phyloP scores from a whole-genome alignment of 768 basidiomycete species.

The Amanita pallidorosea region DNA sequence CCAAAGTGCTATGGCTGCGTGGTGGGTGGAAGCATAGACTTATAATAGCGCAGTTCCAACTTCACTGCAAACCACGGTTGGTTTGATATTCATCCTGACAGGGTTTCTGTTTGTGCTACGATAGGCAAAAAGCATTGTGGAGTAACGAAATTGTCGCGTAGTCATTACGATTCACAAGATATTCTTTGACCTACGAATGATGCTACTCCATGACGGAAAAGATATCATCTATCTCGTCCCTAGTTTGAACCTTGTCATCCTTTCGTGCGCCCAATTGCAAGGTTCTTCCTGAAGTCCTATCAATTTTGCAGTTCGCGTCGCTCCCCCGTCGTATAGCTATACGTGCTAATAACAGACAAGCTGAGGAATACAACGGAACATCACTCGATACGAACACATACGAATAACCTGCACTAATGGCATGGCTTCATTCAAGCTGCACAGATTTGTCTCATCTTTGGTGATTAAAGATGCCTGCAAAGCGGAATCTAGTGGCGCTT shows the following conservation, averaged over 20 bases:
- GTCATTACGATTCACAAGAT: not conserved
- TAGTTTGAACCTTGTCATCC: conserved; percentile 24
- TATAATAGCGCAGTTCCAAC: conserved; percentile 39
- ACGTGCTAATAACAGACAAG: not conserved
- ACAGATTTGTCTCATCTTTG: not conserved
- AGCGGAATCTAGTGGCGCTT: not conserved
- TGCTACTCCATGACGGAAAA: not conserved
- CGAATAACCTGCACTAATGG: not conserved
- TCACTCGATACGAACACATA: not conserved
- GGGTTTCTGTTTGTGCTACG: conserved; percentile 22
- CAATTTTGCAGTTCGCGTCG: too few relatives aligned
- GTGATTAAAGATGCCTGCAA: not conserved
- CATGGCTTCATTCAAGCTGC: not conserved
- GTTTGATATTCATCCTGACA: conserved; percentile 34
- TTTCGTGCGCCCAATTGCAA: conserved; percentile 5
- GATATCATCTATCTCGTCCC: conserved; percentile 64
- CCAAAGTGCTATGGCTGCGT: too few relatives aligned
- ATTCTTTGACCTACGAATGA: too few relatives aligned
- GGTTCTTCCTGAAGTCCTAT: not conserved
- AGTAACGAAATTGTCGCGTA: not conserved
- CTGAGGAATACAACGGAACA: not conserved
- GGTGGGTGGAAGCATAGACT: too few relatives aligned
- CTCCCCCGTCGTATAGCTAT: not conserved
- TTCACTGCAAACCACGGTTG: conserved; percentile 39
- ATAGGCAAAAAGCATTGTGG: not conserved